Conservation (phyloP, 1,139 yeast genomes). For the Pichia sp. region DNA sequence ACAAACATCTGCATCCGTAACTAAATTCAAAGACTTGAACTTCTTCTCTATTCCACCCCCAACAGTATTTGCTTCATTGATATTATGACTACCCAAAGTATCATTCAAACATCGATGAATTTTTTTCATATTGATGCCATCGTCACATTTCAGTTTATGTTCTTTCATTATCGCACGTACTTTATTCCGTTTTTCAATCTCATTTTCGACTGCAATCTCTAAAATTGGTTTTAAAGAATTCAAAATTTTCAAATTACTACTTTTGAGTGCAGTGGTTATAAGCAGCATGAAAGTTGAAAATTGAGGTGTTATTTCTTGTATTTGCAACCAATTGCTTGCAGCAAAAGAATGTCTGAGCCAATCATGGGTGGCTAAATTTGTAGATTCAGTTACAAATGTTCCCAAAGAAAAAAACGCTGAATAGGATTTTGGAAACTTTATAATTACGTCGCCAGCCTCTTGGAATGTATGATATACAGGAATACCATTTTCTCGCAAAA, state of each 20-base stretch:
- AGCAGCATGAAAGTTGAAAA: conserved; percentile 45
- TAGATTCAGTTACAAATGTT: conserved; percentile 46
- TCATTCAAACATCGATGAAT: background rate
- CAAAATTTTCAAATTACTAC: conserved; percentile 31
- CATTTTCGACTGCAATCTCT: conserved; percentile 31
- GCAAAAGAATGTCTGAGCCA: conserved; percentile 48
- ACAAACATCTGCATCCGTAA: conserved; percentile 46
- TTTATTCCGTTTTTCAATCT: conserved; percentile 35
- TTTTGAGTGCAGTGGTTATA: conserved; percentile 38
- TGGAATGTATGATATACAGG: conserved; percentile 42
- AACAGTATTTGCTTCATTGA: conserved; percentile 5
- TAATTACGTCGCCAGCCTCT: conserved; percentile 51
- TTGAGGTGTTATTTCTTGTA: conserved; percentile 43
- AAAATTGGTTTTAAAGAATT: conserved; percentile 31
- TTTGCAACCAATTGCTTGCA: conserved; percentile 46
- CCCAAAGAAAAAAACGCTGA: conserved; percentile 48
- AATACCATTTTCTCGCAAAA: conserved; percentile 42
- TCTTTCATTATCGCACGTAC: conserved; percentile 23
- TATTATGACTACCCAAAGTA: background rate
- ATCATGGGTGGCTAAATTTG: conserved; percentile 47
- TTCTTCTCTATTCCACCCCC: conserved; percentile 5
- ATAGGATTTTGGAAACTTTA: conserved; percentile 51
- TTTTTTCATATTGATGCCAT: background rate
- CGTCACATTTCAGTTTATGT: conserved; percentile 5
- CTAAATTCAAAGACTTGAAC: conserved; percentile 12